Evolutionary conservation across 2,329 filamentous ascomycete species (phyloP).

Genomic region (Diaporthe amygdali): DNA sequence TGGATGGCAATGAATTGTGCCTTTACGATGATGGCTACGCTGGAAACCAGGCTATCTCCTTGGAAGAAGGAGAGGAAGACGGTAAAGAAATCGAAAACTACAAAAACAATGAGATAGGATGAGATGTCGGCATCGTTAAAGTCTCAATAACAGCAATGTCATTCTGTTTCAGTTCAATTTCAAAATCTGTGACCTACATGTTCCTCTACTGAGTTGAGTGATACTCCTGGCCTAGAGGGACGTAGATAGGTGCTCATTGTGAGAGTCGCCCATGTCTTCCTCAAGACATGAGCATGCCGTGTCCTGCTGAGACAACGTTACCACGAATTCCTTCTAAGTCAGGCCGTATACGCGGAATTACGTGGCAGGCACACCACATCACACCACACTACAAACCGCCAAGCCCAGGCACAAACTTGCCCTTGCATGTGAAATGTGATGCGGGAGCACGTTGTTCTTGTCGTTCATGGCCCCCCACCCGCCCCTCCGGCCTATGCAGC

Average conservation of each 20-base stretch:
- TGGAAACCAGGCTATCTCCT: not conserved
- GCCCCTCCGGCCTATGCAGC: not conserved
- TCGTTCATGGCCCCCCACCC: not conserved
- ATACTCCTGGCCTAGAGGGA: not conserved
- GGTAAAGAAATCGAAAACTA: not conserved
- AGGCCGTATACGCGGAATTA: too few species aligned
- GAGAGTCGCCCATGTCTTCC: not conserved
- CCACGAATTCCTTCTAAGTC: not conserved
- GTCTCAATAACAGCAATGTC: constrained; percentile 10
- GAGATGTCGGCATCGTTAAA: not conserved
- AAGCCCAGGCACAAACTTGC: too few species aligned
- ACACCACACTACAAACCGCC: not conserved
- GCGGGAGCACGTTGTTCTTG: not conserved
- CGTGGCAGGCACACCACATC: not conserved
- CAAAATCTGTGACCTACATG: too few species aligned
- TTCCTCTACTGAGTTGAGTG: not conserved
- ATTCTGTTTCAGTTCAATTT: not conserved
- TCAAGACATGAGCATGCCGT: not conserved
- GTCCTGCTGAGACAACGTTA: not conserved
- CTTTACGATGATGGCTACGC: not conserved
- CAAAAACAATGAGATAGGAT: not conserved
- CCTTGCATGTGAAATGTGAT: not conserved
- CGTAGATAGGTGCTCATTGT: not conserved
- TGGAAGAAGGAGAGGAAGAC: not conserved
- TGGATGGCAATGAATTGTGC: not conserved